A percentile compares a stretch with the other conserved stretches of the same genome.
Conservation (phyloP, 768 basidiomycete genomes). For the Leccinum aurantiacum region DNA sequence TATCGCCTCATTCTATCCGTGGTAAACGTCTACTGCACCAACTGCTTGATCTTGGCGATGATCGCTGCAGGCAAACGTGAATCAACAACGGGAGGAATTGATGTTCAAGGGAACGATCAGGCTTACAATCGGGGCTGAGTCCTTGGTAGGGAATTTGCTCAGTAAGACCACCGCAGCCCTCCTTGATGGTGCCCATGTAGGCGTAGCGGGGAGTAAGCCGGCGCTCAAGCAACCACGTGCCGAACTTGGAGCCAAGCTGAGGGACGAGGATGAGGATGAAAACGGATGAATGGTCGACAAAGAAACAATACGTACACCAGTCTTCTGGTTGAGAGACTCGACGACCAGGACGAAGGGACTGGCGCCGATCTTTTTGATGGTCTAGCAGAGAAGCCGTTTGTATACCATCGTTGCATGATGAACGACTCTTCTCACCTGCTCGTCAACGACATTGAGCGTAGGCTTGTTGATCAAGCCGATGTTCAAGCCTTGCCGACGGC, state of each 20-base stretch:
- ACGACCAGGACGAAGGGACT: conserved; percentile 81
- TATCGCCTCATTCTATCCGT: no score
- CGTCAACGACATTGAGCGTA: conserved; percentile 80
- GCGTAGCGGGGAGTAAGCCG: conserved; percentile 75
- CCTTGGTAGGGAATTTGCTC: conserved; percentile 85
- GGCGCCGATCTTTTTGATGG: conserved; percentile 66
- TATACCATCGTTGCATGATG: background rate
- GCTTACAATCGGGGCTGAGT: conserved; percentile 75
- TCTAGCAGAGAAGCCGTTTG: conserved; percentile 32
- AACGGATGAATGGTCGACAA: background rate
- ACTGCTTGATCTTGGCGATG: conserved; percentile 44
- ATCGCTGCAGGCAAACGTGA: conserved; percentile 36
- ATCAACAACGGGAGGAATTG: background rate
- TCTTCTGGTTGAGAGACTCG: conserved; percentile 87
- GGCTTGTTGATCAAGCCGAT: conserved; percentile 89
- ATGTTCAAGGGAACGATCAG: background rate
- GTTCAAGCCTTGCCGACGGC: conserved; percentile 68
- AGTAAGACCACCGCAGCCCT: conserved; percentile 73
- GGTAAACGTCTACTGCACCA: conserved; percentile 30
- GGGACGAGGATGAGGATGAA: background rate
- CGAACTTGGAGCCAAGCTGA: conserved; percentile 76
- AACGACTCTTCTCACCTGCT: conserved; percentile 48
- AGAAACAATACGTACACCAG: conserved; percentile 50
- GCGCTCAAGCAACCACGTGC: conserved; percentile 85
- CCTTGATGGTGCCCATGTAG: conserved; percentile 79